Evolutionary conservation across 257 asterid genomes (phyloP), one percentile per base, ranked within the genome.

Genomic region (Coffea canephora): DNA sequence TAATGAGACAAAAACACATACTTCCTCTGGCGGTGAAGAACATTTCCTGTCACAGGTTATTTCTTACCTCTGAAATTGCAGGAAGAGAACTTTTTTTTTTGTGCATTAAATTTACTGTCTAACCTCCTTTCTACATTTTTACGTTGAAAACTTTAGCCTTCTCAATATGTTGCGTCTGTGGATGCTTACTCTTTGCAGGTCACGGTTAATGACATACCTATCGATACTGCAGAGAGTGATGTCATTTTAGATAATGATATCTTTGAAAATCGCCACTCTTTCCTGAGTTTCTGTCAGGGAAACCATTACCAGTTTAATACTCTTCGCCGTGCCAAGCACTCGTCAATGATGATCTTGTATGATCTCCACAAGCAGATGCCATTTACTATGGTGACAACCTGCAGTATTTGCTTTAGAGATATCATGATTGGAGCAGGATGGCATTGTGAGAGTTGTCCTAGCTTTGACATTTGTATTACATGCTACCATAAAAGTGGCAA

Each of bases 261-360:
- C 76, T 86, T 93, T 8, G 88, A 84, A 74, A 85, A 82, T 49
- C 81, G 98, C 77, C 86, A 67, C 72, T 85, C 92, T 69, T 90
- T 93, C 83, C 87, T 90, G 89, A 80, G 83, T 80, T 91, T 90
- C 84, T 91, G 98, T 79, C 91, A 85, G 86, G 78, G 73, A 65
- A 90, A 89, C 61, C 71, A 86, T 70, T 93, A 86, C 73, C 96
- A 91, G 78, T 93, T 93, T 69, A 90, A 89, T 74, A 78, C 94
- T 6, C 90, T 88, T 78, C 93, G 96, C 15, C 91, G 90, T 34
- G 97, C 97, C 62, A 93, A 93, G 85, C 88, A 91, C 81, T 93
- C 98, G 16, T 84, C 97, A n/a, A 93, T 91, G 97, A 93, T 93
- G 97, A 90, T 93, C 83, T 55, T 93, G 78, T 81, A 88, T 82